These are phyloP conservation scores for Ascocoryne sarcoides DNA, from an alignment of 2,329 filamentous ascomycete species.

Conservation along the genomic window DNA sequence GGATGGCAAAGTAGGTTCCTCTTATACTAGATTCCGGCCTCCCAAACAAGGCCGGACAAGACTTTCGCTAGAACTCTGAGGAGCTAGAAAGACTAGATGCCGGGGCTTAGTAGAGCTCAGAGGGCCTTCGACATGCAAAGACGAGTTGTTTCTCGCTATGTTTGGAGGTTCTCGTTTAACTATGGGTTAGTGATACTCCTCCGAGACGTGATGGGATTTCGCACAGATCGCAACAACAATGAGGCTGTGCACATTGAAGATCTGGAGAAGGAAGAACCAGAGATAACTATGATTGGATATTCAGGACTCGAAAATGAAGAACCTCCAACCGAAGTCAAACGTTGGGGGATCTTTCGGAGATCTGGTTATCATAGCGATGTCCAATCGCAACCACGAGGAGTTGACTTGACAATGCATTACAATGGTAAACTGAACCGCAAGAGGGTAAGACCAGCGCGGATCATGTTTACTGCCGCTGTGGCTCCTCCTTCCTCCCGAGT, in stretches of 20 bases:
- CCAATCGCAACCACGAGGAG: too few relatives aligned
- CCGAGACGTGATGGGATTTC: constrained; percentile 10
- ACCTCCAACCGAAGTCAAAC: too few relatives aligned
- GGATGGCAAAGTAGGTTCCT: too few relatives aligned
- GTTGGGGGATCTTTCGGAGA: too few relatives aligned
- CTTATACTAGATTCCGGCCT: constrained; percentile 19
- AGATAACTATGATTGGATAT: constrained; percentile 3
- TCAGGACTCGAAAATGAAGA: too few relatives aligned
- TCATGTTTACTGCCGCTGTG: constrained; percentile 3
- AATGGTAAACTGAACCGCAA: too few relatives aligned
- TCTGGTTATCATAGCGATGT: too few relatives aligned
- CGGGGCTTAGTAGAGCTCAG: constrained; percentile 10
- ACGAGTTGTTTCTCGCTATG: constrained; percentile 7
- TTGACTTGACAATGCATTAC: too few relatives aligned
- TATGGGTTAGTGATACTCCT: constrained; percentile 14
- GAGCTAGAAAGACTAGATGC: constrained; percentile 19
- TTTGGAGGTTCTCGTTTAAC: constrained; percentile 14
- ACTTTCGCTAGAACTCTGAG: constrained; percentile 2
- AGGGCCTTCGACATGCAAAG: constrained; percentile 12
- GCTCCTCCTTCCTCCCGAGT: not conserved
- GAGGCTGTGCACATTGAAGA: constrained; percentile 7
- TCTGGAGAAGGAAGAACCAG: constrained; percentile 3
- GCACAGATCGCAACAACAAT: constrained; percentile 1
- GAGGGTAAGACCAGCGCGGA: constrained; percentile 2
- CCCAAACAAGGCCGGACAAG: not conserved